Base-by-base conservation (phyloP, 116 monocot species). In the Cymodocea nodosa region DNA sequence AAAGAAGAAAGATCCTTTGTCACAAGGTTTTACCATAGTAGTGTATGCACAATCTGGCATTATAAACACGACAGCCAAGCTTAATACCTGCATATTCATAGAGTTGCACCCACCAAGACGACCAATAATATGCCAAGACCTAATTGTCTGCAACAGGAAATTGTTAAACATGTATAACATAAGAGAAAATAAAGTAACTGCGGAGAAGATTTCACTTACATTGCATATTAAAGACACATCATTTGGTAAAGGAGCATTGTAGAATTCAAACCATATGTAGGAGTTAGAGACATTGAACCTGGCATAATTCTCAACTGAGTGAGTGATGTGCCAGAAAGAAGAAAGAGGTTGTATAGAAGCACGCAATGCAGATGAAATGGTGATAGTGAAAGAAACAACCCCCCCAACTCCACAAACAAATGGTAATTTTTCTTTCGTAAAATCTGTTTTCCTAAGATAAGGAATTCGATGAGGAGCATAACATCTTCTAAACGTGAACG, bases 61-160 rank as follows among this genome's bases (percentile, higher is more conserved):
- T 30, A 30, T 30, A 30, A 44, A 44, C 2, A 44, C 2, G 0
- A 44, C 44, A 44, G 6, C 44, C 44, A 44, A 44, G 44, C 44
- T 8, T 11, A 44, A 44, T 68, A 90, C 94, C 86, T 94, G 94
- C 94, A 94, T 89, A 77, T 94, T 94, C 94, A 94, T 89, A 24
- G 94, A 90, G 72, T 94, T 94, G 81, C 87, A 94, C 25, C 94
- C 94, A 48, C 94, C 94, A 59, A 94, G 89, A n/a, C 94, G 82
- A 19, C 94, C 94, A 76, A 94, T 73, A 49, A 94, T 94, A 77
- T 87, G 82, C 90, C 87, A 94, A 64, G 87, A 82, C 50, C 94
- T 76, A 72, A 94, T 80, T 54, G 87, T 69, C 94, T 94, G 67
- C 39, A 75, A 0, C 62, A 48, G 59, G 62, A 58, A 19, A 50